Evolutionary conservation across 106 monocot genomes (phyloP).

Genomic region (Dendrobium nobile): DNA sequence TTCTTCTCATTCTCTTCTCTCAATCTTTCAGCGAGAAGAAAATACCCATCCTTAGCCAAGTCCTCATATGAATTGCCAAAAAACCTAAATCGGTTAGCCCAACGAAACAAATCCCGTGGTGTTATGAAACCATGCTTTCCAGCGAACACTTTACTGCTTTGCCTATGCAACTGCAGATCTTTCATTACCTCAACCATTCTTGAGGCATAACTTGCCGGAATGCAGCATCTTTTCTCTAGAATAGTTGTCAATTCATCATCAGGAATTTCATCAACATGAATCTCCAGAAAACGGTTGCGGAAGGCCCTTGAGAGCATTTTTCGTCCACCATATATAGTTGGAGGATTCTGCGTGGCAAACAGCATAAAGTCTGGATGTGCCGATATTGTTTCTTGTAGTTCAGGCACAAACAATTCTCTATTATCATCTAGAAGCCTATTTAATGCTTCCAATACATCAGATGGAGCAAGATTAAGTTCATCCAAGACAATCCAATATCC

Average conservation of each 20-base stretch:
- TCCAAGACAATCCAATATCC: conserved; percentile 96
- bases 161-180: conserved; percentile 84
- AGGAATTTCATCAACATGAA: conserved; percentile 99
- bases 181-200: conserved; percentile 94
- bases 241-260: conserved; percentile 76
- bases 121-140: conserved; percentile 99
- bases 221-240: conserved; percentile 59
- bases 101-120: conserved; percentile 87
- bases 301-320: conserved; percentile 97
- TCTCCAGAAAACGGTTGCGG: conserved; percentile 89
- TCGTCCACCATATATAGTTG: conserved; percentile 80
- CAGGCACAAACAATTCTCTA: conserved; percentile 85
- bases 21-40: conserved; percentile 94
- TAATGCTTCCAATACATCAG: conserved; percentile 91
- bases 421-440: conserved; percentile 94
- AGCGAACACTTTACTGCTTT: conserved; percentile 96
- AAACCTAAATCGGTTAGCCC: conserved; percentile 65
- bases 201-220: conserved; percentile 62
- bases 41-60: conserved; percentile 83
- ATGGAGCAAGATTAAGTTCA: conserved; percentile 97
- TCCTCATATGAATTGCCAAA: conserved; percentile 79
- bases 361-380: conserved; percentile 96
- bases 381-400: conserved; percentile 73
- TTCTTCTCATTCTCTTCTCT: conserved; percentile 76
- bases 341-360: conserved; percentile 96